Conservation (phyloP, 768 basidiomycete genomes). For the Collybia nuda region DNA sequence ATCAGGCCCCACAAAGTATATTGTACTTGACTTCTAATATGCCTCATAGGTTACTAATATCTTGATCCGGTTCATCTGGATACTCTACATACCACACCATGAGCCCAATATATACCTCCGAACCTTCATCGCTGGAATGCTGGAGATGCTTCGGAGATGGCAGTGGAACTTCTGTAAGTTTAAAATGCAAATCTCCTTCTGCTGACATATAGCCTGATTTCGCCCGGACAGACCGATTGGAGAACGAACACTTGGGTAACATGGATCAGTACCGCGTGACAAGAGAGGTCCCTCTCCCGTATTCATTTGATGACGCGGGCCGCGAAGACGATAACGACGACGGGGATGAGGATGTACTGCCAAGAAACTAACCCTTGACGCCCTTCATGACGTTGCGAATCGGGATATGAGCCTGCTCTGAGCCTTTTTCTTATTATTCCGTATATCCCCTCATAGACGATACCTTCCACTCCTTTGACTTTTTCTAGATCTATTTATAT, state of each 20-base stretch:
- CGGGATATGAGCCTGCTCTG: no score
- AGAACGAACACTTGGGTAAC: slow-evolving; percentile 93
- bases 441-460: no score
- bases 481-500: no score
- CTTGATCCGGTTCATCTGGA: slow-evolving; percentile 1
- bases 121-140: slow-evolving; percentile 1
- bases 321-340: slow-evolving; percentile 34
- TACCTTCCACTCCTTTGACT: no score
- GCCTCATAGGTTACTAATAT: not conserved
- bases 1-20: not conserved
- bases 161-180: slow-evolving; percentile 3
- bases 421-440: no score
- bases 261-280: slow-evolving; percentile 91
- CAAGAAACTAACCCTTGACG: no score
- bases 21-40: not conserved
- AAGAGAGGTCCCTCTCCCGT: slow-evolving; percentile 83
- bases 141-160: slow-evolving; percentile 3
- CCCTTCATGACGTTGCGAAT: no score
- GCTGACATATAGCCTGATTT: no score
- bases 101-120: not conserved
- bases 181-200: no score
- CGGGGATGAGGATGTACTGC: no score
- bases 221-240: slow-evolving; percentile 58
- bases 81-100: not conserved
- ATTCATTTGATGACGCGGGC: slow-evolving; percentile 54